phyloP scores from a whole-genome alignment of 176 grass and related monocot species.

The Coix lacrymajobi region DNA sequence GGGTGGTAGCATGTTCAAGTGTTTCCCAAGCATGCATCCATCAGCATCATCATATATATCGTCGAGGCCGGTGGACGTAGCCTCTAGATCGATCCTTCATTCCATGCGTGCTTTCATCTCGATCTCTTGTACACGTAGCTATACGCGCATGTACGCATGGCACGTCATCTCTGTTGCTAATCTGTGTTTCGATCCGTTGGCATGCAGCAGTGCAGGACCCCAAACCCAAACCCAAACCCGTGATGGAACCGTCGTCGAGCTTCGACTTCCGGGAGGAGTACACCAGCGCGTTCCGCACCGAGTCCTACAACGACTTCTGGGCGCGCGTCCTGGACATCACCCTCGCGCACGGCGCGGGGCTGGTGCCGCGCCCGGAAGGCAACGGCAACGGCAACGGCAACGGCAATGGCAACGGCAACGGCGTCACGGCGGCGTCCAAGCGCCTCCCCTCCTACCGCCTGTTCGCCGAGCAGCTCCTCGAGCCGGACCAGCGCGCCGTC shows the following conservation, averaged over 20 bases:
- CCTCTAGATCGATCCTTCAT: not conserved
- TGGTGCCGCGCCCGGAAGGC: constrained; percentile 27
- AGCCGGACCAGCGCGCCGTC: constrained; percentile 69
- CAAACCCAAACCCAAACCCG: not conserved
- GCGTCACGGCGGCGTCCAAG: constrained; percentile 26
- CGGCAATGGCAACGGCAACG: not conserved
- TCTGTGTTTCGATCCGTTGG: not conserved
- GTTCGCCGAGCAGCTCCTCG: constrained; percentile 83
- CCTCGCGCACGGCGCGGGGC: constrained; percentile 66
- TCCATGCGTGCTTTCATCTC: too few relatives aligned
- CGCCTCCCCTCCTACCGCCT: constrained; percentile 62
- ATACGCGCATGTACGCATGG: not conserved
- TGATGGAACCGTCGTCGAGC: constrained; percentile 25
- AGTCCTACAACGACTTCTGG: constrained; percentile 97
- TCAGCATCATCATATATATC: not conserved
- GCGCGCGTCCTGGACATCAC: constrained; percentile 78
- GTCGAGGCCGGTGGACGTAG: not conserved
- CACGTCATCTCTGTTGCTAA: not conserved
- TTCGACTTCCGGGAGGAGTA: constrained; percentile 87
- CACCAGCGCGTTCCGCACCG: constrained; percentile 82
- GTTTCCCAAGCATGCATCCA: not conserved
- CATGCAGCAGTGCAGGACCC: not conserved
- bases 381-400: not conserved
- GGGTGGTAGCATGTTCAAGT: not conserved
- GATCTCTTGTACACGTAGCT: not conserved